Base-by-base conservation (phyloP, 2,329 filamentous ascomycete genomes). In the Penicillium olsonii region DNA sequence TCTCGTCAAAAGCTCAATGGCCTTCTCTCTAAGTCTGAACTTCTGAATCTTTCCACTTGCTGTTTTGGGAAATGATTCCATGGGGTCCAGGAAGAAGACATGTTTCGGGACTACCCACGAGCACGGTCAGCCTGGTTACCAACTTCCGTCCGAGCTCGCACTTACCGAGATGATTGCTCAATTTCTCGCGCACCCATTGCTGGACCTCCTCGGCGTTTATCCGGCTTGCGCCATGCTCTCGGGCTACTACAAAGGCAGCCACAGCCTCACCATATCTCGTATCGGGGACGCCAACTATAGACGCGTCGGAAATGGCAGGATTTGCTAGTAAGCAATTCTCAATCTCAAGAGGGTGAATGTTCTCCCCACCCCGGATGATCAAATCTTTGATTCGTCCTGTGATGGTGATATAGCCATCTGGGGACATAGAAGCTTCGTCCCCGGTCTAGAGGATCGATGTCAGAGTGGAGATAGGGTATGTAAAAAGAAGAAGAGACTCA, bases 31-130 rank as follows among this genome's bases (percentile, higher is more conserved):
- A 62, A 97, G 69, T 75, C 87, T 92, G 68, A 88, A 96, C 75
- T 97, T 96, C 75, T 96, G 90, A 48, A 97, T 92, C 82, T 99
- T 99, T 19, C 92, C 92, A 68, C 90, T 96, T 5, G 91, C 88
- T 29, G 94, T 99, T 80, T 96, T 96, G 17, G 92, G 92, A 67
- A 89, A 95, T n/a, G 84, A 82, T 1, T 85, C 79, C 0, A 59
- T 57, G 5, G 63, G 60, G 3, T 50, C 38, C 9, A 88, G 78
- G 81, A 88, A 96, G 67, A 96, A 96, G n/a, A 97, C 81, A 66
- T 92, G 84, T 71, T 88, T 94, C 0, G 92, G 92, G 44, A 89
- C 89, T 80, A 46, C 12, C 12, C 22, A 7, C 7, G 26, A 29
- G 19, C 9, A 43, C 52, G 31, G 35, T 31, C 12, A 42, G 41